Conservation (phyloP, 805 yeast genomes). For the Metschnikowia sp. region DNA sequence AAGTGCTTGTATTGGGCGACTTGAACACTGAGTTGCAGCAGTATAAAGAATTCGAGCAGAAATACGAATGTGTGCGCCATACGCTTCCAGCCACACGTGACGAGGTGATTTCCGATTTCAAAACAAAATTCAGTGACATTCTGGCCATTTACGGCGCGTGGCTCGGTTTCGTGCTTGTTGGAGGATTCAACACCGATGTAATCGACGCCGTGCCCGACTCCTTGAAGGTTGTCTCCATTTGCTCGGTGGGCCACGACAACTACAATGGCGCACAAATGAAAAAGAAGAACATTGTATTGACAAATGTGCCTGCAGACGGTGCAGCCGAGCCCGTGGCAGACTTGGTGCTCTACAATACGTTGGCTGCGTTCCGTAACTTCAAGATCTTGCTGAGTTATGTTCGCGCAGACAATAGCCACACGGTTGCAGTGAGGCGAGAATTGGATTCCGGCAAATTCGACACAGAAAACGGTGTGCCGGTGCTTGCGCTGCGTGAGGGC, state of each 20-base stretch:
- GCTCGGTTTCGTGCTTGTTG: constrained; percentile 50
- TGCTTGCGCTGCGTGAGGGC: constrained; percentile 7
- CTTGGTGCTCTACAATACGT: constrained; percentile 54
- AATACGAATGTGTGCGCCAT: constrained; percentile 40
- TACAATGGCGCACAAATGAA: constrained; percentile 43
- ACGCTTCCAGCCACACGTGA: constrained; percentile 38
- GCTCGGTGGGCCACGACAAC: constrained; percentile 58
- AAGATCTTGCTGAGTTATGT: constrained; percentile 44
- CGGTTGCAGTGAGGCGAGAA: constrained; percentile 43
- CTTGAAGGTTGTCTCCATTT: constrained; percentile 47
- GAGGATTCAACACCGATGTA: constrained; percentile 47
- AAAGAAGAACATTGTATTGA: constrained; percentile 45
- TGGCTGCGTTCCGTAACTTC: constrained; percentile 60
- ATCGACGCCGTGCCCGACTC: constrained; percentile 42
- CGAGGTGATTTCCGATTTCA: constrained; percentile 39
- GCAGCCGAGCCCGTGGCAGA: constrained; percentile 74
- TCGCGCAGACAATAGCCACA: constrained; percentile 34
- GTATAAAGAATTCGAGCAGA: constrained; percentile 37
- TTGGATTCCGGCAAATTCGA: constrained; percentile 35
- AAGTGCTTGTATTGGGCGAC: constrained; percentile 50
- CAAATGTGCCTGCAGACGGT: constrained; percentile 55
- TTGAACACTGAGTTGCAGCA: constrained; percentile 46
- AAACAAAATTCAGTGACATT: constrained; percentile 39
- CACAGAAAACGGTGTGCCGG: constrained; percentile 31
- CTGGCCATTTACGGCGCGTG: constrained; percentile 59